A percentile compares a stretch with the other conserved stretches of the same genome.
phyloP scores from a whole-genome alignment of 768 basidiomycete species.

The Tubosaeta sp. region DNA sequence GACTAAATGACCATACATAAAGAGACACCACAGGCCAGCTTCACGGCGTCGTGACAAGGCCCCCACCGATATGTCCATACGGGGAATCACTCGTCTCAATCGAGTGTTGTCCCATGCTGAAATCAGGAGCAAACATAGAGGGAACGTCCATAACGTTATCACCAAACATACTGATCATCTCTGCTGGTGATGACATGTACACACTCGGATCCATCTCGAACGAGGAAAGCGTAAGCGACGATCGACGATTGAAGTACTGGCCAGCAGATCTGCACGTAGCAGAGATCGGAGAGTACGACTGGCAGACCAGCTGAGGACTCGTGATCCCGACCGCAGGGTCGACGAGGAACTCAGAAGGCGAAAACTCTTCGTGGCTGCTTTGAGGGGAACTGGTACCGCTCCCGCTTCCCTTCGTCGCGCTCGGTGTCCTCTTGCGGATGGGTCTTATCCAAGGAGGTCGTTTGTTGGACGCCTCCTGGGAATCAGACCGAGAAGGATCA shows the following conservation, averaged over 20 bases:
- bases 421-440: slow-evolving; percentile 70
- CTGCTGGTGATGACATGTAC: slow-evolving; percentile 52
- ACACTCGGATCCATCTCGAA: slow-evolving; percentile 46
- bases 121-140: slow-evolving; percentile 31
- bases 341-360: slow-evolving; percentile 60
- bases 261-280: slow-evolving; percentile 9
- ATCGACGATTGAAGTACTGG: slow-evolving; percentile 25
- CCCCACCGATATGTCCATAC: slow-evolving; percentile 22
- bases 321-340: slow-evolving; percentile 33
- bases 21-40: background rate
- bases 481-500: slow-evolving; percentile 58
- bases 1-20: slow-evolving; percentile 3
- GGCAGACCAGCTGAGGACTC: slow-evolving; percentile 22
- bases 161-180: slow-evolving; percentile 60
- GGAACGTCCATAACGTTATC: slow-evolving; percentile 37
- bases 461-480: slow-evolving; percentile 39
- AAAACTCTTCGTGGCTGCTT: slow-evolving; percentile 61
- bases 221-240: slow-evolving; percentile 22
- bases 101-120: slow-evolving; percentile 24
- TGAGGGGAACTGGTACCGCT: slow-evolving; percentile 44
- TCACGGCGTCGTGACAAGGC: slow-evolving; percentile 28
- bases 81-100: slow-evolving; percentile 25
- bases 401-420: slow-evolving; percentile 40
- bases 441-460: slow-evolving; percentile 89
- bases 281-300: slow-evolving; percentile 21